Conservation (phyloP, 2,329 filamentous ascomycete genomes). For the Xylaria sp. region DNA sequence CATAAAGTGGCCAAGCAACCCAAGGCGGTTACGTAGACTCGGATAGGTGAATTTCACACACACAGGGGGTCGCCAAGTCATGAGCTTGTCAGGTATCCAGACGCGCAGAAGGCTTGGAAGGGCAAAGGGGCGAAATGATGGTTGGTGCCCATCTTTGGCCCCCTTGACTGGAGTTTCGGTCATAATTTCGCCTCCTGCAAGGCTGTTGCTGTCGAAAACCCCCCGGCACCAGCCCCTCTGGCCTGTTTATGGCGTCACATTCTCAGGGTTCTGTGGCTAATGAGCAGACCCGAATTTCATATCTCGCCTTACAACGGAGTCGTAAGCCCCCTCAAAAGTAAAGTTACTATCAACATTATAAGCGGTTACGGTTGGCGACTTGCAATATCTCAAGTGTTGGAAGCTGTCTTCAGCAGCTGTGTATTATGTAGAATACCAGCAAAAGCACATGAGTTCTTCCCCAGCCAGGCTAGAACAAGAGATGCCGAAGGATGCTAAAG, state of each 20-base stretch:
- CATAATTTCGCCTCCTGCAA: constrained; percentile 6
- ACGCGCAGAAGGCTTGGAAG: constrained; percentile 9
- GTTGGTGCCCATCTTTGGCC: constrained; percentile 12
- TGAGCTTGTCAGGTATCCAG: constrained; percentile 5
- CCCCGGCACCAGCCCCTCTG: not conserved
- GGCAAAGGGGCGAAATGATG: constrained; percentile 9
- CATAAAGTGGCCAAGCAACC: constrained; percentile 16
- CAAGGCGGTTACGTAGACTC: constrained; percentile 4
- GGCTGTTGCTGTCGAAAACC: not conserved
- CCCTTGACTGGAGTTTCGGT: constrained; percentile 27
- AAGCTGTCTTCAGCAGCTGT: not conserved
- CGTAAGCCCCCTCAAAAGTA: no score
- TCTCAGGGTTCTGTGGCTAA: no score
- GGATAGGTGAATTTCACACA: constrained; percentile 14
- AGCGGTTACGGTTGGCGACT: no score
- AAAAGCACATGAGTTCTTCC: not conserved
- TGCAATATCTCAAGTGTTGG: not conserved
- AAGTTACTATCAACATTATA: no score
- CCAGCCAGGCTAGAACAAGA: not conserved
- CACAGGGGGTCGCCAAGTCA: constrained; percentile 12
- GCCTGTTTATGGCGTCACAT: not conserved
- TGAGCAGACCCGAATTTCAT: no score
- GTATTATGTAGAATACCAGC: not conserved
- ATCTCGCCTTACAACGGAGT: no score
- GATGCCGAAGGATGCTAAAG: not conserved